phyloP scores from a whole-genome alignment of 331 rosid species.

The Malus hybrid region DNA sequence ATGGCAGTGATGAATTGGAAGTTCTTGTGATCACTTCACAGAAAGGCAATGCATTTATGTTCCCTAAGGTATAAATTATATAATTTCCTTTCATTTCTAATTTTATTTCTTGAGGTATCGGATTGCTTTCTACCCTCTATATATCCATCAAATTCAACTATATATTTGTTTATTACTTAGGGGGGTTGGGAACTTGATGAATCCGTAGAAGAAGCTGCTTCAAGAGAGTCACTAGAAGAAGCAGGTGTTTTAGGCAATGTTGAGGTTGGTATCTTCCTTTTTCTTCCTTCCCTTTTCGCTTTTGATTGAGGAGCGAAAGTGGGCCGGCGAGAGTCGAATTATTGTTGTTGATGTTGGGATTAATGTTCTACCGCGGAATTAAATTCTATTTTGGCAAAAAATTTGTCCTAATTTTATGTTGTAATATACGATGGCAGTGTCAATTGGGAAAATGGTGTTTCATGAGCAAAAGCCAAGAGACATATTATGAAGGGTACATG shows the following conservation, averaged over 20 bases:
- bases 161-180: conserved; percentile 17
- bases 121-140: neutral
- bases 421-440: conserved; percentile 32
- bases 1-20: conserved; percentile 52
- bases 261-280: conserved; percentile 39
- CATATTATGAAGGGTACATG: conserved; percentile 89
- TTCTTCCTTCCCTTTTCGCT: neutral
- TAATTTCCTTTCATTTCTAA: too few species aligned
- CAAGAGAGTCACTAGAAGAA: conserved; percentile 87
- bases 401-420: neutral
- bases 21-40: conserved; percentile 87
- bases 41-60: conserved; percentile 69
- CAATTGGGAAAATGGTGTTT: conserved; percentile 88
- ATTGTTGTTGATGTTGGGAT: neutral
- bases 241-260: conserved; percentile 85
- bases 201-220: conserved; percentile 90
- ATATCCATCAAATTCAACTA: neutral
- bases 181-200: conserved; percentile 99
- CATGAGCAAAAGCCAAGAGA: conserved; percentile 79
- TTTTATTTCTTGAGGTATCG: neutral
- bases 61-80: conserved; percentile 60
- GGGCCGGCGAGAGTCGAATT: neutral
- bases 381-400: neutral
- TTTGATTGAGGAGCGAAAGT: neutral
- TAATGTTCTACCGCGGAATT: neutral